Conservation (phyloP, 1,284 basidiomycete genomes). For the Flammula alnicola region DNA sequence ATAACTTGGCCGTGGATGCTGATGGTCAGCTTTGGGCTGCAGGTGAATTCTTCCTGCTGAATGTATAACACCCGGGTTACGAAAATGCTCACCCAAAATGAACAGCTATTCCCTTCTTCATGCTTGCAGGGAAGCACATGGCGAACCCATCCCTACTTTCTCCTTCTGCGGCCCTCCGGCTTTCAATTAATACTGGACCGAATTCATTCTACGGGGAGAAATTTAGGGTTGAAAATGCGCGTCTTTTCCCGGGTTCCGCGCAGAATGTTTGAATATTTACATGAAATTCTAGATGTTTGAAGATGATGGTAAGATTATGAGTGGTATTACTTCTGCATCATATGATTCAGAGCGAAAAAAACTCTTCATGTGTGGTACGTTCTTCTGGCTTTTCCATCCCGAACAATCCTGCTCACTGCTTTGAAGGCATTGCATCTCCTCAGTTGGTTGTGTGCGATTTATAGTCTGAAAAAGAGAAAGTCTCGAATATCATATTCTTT, state of each 20-base stretch:
- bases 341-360: constrained; percentile 52
- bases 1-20: constrained; percentile 61
- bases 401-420: neutral
- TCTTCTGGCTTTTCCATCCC: too few relatives aligned
- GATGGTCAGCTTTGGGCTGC: constrained; percentile 63
- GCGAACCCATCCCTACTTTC: constrained; percentile 39
- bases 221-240: constrained; percentile 63
- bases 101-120: constrained; percentile 38
- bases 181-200: constrained; percentile 56
- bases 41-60: constrained; percentile 37
- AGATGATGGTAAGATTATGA: constrained; percentile 59
- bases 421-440: constrained; percentile 35
- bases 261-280: neutral
- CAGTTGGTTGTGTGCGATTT: constrained; percentile 38
- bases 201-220: constrained; percentile 67
- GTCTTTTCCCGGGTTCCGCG: constrained; percentile 5
- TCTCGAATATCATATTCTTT: constrained; percentile 34
- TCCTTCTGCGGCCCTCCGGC: constrained; percentile 51
- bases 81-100: neutral
- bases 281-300: constrained; percentile 41
- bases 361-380: constrained; percentile 61
- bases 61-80: too few relatives aligned
- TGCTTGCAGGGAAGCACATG: constrained; percentile 38
- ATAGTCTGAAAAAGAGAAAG: constrained; percentile 21
- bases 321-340: constrained; percentile 56